phyloP scores from a whole-genome alignment of 2,329 filamentous ascomycete genomes.

The Colletotrichum sp. region DNA sequence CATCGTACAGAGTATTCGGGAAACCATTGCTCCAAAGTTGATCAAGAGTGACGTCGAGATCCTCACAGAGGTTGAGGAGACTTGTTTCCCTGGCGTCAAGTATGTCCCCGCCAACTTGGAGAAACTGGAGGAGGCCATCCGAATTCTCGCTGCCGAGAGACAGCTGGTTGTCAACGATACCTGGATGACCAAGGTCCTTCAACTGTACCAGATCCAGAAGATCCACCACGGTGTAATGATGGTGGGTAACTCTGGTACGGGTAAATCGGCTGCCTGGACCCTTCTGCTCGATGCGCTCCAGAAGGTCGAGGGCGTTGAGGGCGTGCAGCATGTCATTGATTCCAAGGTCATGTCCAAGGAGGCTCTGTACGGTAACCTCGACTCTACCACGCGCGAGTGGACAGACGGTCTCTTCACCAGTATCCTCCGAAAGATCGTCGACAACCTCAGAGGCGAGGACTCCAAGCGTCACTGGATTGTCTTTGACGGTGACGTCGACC shows the following conservation, averaged over 20 bases:
- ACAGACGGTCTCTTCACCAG: constrained; percentile 98
- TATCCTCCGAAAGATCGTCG: constrained; percentile 96
- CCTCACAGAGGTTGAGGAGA: constrained; percentile 82
- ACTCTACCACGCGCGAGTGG: constrained; percentile 98
- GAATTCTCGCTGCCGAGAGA: constrained; percentile 80
- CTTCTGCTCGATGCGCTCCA: constrained; percentile 90
- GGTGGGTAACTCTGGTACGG: constrained; percentile 97
- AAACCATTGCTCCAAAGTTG: constrained; percentile 97
- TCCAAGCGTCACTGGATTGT: constrained; percentile 99
- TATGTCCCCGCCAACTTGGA: constrained; percentile 90
- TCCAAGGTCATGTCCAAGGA: constrained; percentile 99
- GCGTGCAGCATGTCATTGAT: constrained; percentile 96
- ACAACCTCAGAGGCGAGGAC: constrained; percentile 97
- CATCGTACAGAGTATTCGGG: constrained; percentile 96
- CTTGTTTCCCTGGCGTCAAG: constrained; percentile 89
- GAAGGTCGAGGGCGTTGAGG: constrained; percentile 88
- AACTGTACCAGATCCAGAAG: constrained; percentile 96
- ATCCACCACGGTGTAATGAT: constrained; percentile 99
- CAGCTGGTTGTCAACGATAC: constrained; percentile 89
- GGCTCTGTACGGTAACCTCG: constrained; percentile 91
- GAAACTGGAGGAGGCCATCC: constrained; percentile 80
- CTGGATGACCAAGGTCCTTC: constrained; percentile 97
- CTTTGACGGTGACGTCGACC: constrained; percentile 98
- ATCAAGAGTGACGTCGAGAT: constrained; percentile 90
- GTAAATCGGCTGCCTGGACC: constrained; percentile 96